Evolutionary conservation across 2,329 filamentous ascomycete species (phyloP).

Genomic region (Penicillium sp.): DNA sequence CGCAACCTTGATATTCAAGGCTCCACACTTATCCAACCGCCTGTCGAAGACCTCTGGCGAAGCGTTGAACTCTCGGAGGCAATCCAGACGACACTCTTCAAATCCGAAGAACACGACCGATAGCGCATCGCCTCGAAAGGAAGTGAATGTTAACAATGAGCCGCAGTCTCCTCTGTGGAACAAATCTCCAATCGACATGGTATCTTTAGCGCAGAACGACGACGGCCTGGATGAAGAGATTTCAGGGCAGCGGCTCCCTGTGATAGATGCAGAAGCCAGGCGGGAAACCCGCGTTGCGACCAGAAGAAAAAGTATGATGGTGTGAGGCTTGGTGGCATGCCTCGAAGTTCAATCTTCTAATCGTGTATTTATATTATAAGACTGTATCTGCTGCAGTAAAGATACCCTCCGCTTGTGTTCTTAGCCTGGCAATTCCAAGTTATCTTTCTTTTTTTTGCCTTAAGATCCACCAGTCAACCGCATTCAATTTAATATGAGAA

Average conservation of each 20-base stretch:
- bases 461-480: background rate
- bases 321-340: conserved; percentile 22
- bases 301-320: conserved; percentile 43
- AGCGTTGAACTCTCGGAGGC: conserved; percentile 12
- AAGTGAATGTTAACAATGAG: conserved; percentile 2
- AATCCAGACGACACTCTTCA: conserved; percentile 35
- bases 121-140: conserved; percentile 3
- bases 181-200: conserved; percentile 1
- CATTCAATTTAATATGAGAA: too few species aligned
- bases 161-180: background rate
- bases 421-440: background rate
- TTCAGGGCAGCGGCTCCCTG: conserved; percentile 2
- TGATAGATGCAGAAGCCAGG: conserved; percentile 18
- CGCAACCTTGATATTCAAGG: too few species aligned
- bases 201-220: conserved; percentile 3
- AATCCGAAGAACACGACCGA: conserved; percentile 23
- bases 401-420: conserved; percentile 21
- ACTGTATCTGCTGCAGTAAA: conserved; percentile 17
- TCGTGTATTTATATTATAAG: conserved; percentile 19
- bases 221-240: conserved; percentile 16
- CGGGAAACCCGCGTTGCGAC: conserved; percentile 35
- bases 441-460: conserved; percentile 1
- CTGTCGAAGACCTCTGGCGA: conserved; percentile 4
- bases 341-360: conserved; percentile 2
- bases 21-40: too few species aligned